These are phyloP conservation scores for Geotrichum reessii DNA, from an alignment of 1,139 yeast species.

Conservation along the genomic window DNA sequence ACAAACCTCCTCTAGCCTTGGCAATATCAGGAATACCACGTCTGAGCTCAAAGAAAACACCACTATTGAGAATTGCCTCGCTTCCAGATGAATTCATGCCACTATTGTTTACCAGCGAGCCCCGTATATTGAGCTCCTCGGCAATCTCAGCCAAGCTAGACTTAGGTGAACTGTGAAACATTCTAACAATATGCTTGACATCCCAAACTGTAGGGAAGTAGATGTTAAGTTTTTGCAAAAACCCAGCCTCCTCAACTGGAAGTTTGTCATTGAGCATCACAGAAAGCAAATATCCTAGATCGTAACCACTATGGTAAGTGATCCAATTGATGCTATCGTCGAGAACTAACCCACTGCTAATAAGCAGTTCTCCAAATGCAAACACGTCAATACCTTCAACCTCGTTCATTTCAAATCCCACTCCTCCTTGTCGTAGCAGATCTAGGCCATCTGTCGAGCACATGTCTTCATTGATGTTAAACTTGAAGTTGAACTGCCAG, in stretches of 20 bases:
- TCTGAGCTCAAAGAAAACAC: conserved; percentile 48
- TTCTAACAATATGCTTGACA: conserved; percentile 67
- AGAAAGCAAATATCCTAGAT: conserved; percentile 81
- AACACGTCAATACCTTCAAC: conserved; percentile 73
- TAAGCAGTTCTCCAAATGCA: conserved; percentile 76
- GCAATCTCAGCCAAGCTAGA: conserved; percentile 41
- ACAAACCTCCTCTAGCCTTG: conserved; percentile 32
- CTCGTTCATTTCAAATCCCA: conserved; percentile 72
- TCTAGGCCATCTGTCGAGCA: conserved; percentile 71
- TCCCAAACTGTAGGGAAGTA: conserved; percentile 84
- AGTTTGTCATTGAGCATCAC: conserved; percentile 68
- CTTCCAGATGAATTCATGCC: conserved; percentile 46
- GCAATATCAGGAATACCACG: conserved; percentile 37
- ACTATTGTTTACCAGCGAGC: conserved; percentile 25
- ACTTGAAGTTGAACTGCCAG: conserved; percentile 92
- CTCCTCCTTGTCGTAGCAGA: conserved; percentile 71
- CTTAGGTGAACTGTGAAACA: conserved; percentile 37
- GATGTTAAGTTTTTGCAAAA: conserved; percentile 61
- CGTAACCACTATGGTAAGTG: conserved; percentile 87
- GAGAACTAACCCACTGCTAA: conserved; percentile 79
- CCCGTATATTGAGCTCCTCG: conserved; percentile 43
- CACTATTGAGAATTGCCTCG: conserved; percentile 47
- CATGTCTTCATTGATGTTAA: conserved; percentile 71
- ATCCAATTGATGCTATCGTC: conserved; percentile 77
- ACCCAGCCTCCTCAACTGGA: conserved; percentile 79